These are phyloP conservation scores for Alternaria arbusti DNA, from an alignment of 2,329 filamentous ascomycete genomes.

Conservation along the genomic window DNA sequence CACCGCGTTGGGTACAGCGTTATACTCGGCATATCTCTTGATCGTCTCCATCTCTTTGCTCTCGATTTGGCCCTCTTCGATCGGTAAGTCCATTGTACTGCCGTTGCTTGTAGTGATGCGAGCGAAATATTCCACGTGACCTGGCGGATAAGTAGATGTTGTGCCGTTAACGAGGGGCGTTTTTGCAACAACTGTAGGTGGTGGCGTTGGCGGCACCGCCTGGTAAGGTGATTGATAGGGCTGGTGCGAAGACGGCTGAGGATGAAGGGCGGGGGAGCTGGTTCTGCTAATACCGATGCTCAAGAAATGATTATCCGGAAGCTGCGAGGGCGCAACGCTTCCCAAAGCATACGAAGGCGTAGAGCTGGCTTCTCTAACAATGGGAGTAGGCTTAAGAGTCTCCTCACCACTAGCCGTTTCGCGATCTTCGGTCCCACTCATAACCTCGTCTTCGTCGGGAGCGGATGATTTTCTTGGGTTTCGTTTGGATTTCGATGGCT, in stretches of 20 bases:
- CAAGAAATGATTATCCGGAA: not conserved
- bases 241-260: not conserved
- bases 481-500: not conserved
- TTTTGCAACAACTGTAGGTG: not conserved
- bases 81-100: conserved; percentile 8
- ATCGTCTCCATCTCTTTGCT: conserved; percentile 7
- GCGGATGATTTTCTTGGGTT: not conserved
- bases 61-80: conserved; percentile 4
- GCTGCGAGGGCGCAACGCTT: not conserved
- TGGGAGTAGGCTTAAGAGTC: not conserved
- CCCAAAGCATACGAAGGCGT: not conserved
- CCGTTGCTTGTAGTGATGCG: conserved; percentile 6
- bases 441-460: not conserved
- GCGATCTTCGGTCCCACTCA: not conserved
- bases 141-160: not conserved
- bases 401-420: not conserved
- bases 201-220: not conserved
- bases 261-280: not conserved
- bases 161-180: not conserved
- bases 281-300: not conserved
- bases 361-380: not conserved
- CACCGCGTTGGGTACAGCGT: not conserved
- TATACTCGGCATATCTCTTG: conserved; percentile 13
- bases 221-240: not conserved
- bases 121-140: conserved; percentile 10